These are phyloP conservation scores for Aspergillus latus DNA, from an alignment of 2,329 filamentous ascomycete genomes.

Conservation along the genomic window DNA sequence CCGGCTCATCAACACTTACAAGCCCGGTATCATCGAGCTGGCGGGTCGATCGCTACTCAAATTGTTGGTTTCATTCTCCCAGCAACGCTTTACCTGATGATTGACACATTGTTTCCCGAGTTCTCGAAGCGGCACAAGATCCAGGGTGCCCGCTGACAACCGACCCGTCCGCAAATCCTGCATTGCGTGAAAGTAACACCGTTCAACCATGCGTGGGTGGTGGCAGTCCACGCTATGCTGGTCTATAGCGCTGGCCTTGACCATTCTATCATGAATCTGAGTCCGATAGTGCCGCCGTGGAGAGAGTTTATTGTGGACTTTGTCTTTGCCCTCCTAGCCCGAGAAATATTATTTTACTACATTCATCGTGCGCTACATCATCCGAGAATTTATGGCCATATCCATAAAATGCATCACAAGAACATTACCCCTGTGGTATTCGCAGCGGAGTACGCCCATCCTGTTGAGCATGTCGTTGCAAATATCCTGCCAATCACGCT, in stretches of 20 bases:
- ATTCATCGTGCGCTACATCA: conserved; percentile 35
- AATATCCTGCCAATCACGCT: conserved; percentile 55
- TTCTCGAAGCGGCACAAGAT: conserved; percentile 57
- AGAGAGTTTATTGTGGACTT: conserved; percentile 41
- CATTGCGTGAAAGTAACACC: conserved; percentile 48
- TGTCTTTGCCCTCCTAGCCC: conserved; percentile 41
- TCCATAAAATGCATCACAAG: too few species aligned
- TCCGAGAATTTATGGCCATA: too few species aligned
- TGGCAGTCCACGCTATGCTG: conserved; percentile 33
- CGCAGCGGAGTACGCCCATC: conserved; percentile 58
- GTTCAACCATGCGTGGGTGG: conserved; percentile 50
- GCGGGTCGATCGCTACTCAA: conserved; percentile 25
- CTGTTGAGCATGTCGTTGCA: conserved; percentile 56
- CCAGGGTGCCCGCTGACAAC: conserved; percentile 54
- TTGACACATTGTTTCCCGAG: conserved; percentile 47
- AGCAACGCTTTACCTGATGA: conserved; percentile 40
- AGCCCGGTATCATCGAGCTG: conserved; percentile 26
- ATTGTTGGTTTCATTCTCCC: conserved; percentile 29
- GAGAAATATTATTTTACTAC: conserved; percentile 40
- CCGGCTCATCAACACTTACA: neutral
- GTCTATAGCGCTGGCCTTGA: conserved; percentile 16
- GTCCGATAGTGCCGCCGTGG: neutral
- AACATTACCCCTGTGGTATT: conserved; percentile 48
- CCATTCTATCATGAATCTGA: conserved; percentile 18
- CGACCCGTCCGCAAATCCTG: conserved; percentile 46